Evolutionary conservation across 2,329 filamentous ascomycete genomes (phyloP), one percentile per base, ranked within the genome.

Genomic region (Microsporum canis): DNA sequence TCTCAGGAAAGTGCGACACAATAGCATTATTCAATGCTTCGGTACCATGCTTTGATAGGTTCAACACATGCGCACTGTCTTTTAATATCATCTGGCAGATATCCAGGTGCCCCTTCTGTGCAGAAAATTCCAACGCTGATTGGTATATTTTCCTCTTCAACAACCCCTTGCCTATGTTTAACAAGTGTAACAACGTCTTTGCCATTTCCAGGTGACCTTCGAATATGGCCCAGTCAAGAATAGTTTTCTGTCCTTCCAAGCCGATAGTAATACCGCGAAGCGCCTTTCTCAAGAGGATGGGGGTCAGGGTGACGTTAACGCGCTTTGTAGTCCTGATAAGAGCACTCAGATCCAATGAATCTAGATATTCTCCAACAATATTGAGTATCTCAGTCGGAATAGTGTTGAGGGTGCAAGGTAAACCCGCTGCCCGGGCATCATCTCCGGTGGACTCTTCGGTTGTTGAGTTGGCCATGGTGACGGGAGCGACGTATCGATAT

Each of bases 261-360:
- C 31, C 29, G n/a, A n/a, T 53, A 12, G 12, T 51, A 29, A 47
- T 23, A 34, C 10, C 10, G 12, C 33, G 43, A 14, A 60, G 38
- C n/a, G 45, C 51, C 6, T 57, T 60, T 43, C 36, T 60, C 14
- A 47, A n/a, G 27, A 57, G 39, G 29, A 36, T 12, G 10, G 38
- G 51, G 17, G 38, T 57, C 6, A 60, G 29, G 36, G 12, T 29
- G 5, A 23, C 7, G 17, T 47, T 36, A 23, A 60, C 23, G 6
- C 51, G 51, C 43, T 47, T 60, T 45, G 51, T 12, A 34, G 59
- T 60, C 27, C 51, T 56, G 39, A 49, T 34, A 57, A 60, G 59
- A 36, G 59, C 49, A 47, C 59, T 60, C 29, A 60, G 27, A 47
- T 39, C 31, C 27, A 6, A n/a, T 38, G 51, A 29, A 23, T 36